phyloP scores from a whole-genome alignment of 2,329 filamentous ascomycete species.

The Monascus ruber region DNA sequence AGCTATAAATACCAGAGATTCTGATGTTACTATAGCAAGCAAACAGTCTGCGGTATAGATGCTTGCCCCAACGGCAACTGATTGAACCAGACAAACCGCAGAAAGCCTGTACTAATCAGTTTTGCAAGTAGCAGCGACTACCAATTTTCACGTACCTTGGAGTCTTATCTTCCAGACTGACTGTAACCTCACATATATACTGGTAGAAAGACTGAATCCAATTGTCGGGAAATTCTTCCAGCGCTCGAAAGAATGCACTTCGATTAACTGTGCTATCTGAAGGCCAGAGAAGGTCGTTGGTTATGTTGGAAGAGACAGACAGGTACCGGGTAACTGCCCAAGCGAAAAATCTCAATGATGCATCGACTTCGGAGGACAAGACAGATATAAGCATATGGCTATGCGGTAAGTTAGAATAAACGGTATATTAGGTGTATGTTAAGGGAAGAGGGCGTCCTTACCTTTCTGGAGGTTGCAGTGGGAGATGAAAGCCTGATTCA shows the following conservation, averaged over 20 bases:
- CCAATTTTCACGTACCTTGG: background rate
- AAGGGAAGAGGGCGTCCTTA: conserved; percentile 1
- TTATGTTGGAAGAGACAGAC: background rate
- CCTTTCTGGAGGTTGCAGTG: background rate
- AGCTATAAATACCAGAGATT: conserved; percentile 5
- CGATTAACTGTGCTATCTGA: conserved; percentile 1
- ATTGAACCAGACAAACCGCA: conserved; percentile 4
- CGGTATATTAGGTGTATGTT: background rate
- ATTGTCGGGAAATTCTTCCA: conserved; percentile 1
- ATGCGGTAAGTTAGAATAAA: background rate
- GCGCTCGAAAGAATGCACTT: conserved; percentile 1
- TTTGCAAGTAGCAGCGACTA: background rate
- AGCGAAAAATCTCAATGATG: conserved; percentile 10
- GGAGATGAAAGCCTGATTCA: conserved; percentile 4
- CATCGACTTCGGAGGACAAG: conserved; percentile 6
- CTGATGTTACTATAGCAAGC: conserved; percentile 1
- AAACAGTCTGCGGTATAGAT: conserved; percentile 1
- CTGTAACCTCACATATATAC: background rate
- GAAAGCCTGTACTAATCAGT: background rate
- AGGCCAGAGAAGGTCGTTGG: conserved; percentile 3
- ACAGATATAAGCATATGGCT: conserved; percentile 1
- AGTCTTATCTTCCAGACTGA: background rate
- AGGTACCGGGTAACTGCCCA: conserved; percentile 10
- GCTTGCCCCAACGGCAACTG: background rate
- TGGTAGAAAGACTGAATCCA: conserved; percentile 3